A percentile compares a stretch with the other conserved stretches of the same genome.
Evolutionary conservation across 805 yeast species (phyloP).

Genomic region (Ogataea methylovora): DNA sequence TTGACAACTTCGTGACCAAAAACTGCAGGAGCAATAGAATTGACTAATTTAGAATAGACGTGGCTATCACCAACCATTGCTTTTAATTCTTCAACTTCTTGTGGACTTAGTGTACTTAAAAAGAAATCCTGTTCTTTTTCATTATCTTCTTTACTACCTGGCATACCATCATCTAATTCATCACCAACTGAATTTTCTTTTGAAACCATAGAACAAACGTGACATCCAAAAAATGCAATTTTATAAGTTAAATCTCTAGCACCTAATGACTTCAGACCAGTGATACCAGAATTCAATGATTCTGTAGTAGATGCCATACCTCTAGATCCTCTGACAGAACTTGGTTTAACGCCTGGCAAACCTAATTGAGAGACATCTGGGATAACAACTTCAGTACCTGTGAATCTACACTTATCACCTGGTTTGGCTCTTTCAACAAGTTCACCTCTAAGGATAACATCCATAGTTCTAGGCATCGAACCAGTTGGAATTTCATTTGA

Average conservation of each 20-base stretch:
- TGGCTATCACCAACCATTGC: conserved; percentile 88
- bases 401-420: conserved; percentile 89
- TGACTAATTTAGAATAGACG: conserved; percentile 75
- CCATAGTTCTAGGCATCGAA: conserved; percentile 96
- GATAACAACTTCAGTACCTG: conserved; percentile 90
- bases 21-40: conserved; percentile 91
- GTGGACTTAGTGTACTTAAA: conserved; percentile 66
- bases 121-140: conserved; percentile 76
- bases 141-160: conserved; percentile 29
- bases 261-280: conserved; percentile 87
- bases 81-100: conserved; percentile 78
- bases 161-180: conserved; percentile 56
- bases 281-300: conserved; percentile 74
- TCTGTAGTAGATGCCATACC: conserved; percentile 48
- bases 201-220: conserved; percentile 60
- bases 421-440: conserved; percentile 95
- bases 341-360: conserved; percentile 89
- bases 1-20: conserved; percentile 93
- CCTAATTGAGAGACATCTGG: conserved; percentile 95
- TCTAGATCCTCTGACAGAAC: conserved; percentile 60
- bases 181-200: conserved; percentile 27
- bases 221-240: conserved; percentile 86
- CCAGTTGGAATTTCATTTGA: conserved; percentile 97
- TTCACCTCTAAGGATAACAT: conserved; percentile 88
- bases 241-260: conserved; percentile 91